Conservation (phyloP, 768 basidiomycete genomes). For the Kwoniella heveanensis region DNA sequence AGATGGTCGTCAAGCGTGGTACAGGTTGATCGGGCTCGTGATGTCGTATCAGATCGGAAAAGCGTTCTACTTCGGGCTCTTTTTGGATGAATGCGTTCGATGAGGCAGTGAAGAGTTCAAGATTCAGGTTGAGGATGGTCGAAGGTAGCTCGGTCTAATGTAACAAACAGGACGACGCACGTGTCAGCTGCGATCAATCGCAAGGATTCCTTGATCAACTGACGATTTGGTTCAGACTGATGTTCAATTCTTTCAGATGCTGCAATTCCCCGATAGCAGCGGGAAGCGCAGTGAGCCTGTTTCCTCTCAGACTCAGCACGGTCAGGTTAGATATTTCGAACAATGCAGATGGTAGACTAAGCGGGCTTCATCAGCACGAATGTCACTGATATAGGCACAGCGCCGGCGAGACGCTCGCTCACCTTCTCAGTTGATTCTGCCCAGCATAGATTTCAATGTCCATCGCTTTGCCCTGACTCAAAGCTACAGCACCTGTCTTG, state of each 20-base stretch:
- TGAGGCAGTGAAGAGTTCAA: slow-evolving; percentile 32
- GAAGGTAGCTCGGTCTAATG: slow-evolving; percentile 46
- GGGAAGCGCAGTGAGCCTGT: slow-evolving; percentile 45
- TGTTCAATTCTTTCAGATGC: slow-evolving; percentile 51
- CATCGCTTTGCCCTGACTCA: slow-evolving; percentile 12
- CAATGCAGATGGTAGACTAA: slow-evolving; percentile 50
- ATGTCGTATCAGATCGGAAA: slow-evolving; percentile 25
- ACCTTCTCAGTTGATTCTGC: slow-evolving; percentile 35
- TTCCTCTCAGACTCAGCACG: slow-evolving; percentile 42
- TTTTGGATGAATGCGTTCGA: slow-evolving; percentile 34
- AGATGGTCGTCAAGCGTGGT: slow-evolving; percentile 34
- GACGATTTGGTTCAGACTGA: slow-evolving; percentile 49
- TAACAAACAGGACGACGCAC: background rate
- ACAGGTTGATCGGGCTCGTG: slow-evolving; percentile 17
- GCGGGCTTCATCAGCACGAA: slow-evolving; percentile 21
- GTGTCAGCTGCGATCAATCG: slow-evolving; percentile 3
- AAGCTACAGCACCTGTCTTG: slow-evolving; percentile 26
- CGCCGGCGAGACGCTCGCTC: background rate
- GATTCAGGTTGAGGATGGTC: slow-evolving; percentile 45
- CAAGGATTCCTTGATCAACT: slow-evolving; percentile 2
- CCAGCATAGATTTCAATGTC: slow-evolving; percentile 21
- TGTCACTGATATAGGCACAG: background rate
- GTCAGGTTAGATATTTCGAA: slow-evolving; percentile 52
- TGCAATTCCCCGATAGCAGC: slow-evolving; percentile 49
- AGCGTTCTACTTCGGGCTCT: slow-evolving; percentile 3